phyloP scores from a whole-genome alignment of 352 stramenopile genomes.

The Peronospora tabacina region DNA sequence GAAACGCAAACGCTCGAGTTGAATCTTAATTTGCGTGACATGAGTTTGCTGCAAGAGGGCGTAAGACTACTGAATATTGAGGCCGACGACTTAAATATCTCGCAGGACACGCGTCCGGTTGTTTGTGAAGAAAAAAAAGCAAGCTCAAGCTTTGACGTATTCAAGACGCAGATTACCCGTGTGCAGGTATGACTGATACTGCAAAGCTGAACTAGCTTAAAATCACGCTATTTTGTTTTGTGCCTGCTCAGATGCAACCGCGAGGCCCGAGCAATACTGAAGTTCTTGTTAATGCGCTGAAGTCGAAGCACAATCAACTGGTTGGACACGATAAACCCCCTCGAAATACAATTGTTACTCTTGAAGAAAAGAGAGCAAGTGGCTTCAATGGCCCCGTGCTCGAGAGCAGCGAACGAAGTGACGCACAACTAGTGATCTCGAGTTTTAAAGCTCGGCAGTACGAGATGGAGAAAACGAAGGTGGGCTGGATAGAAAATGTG shows the following conservation, averaged over 20 bases:
- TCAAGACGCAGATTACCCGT: constrained; percentile 77
- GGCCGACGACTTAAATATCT: constrained; percentile 69
- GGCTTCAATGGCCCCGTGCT: constrained; percentile 11
- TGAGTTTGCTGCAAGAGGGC: constrained; percentile 38
- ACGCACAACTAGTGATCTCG: constrained; percentile 62
- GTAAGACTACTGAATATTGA: constrained; percentile 59
- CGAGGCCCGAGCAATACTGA: constrained; percentile 70
- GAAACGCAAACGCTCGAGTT: constrained; percentile 50
- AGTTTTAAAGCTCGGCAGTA: constrained; percentile 62
- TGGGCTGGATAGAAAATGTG: constrained; percentile 16
- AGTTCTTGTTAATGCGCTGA: constrained; percentile 65
- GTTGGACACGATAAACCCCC: constrained; percentile 47
- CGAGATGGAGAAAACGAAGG: constrained; percentile 76
- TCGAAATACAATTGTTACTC: constrained; percentile 54
- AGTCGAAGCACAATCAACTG: constrained; percentile 69
- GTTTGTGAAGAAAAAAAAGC: constrained; percentile 31
- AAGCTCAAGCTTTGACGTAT: constrained; percentile 65
- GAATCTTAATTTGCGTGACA: constrained; percentile 13
- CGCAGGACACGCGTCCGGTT: constrained; percentile 33
- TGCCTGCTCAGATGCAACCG: constrained; percentile 55
- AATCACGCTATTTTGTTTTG: constrained; percentile 1
- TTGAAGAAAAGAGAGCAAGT: constrained; percentile 20
- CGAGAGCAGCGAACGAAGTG: constrained; percentile 35
- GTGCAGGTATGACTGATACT: constrained; percentile 39
- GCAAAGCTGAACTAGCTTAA: neutral